Evolutionary conservation across 495 filamentous ascomycete genomes (phyloP).

Genomic region (Chaetomium cochliodes): DNA sequence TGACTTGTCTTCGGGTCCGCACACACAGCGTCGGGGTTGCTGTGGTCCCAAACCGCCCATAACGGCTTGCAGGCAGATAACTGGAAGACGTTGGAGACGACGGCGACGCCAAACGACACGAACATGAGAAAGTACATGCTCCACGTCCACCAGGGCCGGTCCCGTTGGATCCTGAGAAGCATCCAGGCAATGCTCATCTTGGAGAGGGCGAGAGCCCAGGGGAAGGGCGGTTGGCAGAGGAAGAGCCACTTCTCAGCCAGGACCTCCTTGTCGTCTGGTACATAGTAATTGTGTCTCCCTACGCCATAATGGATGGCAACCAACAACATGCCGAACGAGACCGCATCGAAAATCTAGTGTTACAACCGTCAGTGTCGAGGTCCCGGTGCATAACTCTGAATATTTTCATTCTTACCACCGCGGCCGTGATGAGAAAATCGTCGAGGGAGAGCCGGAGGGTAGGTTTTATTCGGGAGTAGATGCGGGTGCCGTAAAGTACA

Average conservation of each 20-base stretch:
- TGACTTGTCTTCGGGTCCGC: neutral
- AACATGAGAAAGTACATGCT: conserved; percentile 12
- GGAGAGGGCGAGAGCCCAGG: conserved; percentile 5
- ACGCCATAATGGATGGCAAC: neutral
- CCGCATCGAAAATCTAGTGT: neutral
- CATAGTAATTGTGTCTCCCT: conserved; percentile 3
- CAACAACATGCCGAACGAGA: neutral
- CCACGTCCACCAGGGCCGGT: conserved; percentile 3
- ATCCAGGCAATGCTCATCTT: conserved; percentile 7
- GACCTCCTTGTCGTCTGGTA: neutral
- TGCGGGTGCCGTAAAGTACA: neutral
- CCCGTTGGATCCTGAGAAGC: conserved; percentile 2
- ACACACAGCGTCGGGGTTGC: neutral
- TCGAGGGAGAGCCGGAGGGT: neutral
- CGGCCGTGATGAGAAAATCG: neutral
- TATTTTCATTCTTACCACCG: neutral
- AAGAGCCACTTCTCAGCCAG: conserved; percentile 6
- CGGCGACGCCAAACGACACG: neutral
- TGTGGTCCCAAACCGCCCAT: conserved; percentile 5
- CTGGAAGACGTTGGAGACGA: conserved; percentile 6
- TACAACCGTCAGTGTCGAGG: neutral
- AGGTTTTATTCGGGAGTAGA: neutral
- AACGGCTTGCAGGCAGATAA: neutral
- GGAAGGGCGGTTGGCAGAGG: conserved; percentile 1
- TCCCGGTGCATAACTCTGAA: neutral